Evolutionary conservation across 345 rosid species (phyloP).

Genomic region (Camelina hispida): DNA sequence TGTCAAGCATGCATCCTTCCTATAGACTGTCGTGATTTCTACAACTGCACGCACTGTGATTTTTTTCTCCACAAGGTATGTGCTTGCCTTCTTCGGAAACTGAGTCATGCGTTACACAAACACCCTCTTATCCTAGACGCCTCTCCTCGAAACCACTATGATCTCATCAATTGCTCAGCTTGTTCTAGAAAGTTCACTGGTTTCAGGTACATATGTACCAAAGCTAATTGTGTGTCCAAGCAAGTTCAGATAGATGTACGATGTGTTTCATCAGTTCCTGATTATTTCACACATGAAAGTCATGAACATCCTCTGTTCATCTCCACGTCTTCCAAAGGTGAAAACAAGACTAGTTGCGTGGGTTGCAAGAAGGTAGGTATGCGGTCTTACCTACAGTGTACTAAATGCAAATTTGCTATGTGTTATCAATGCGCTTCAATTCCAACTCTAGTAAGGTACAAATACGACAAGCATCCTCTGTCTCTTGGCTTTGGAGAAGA

Average conservation of each 20-base stretch:
- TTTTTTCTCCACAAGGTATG: conserved; percentile 13
- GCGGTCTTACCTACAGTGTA: background rate
- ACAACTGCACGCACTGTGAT: background rate
- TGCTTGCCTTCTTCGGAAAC: conserved; percentile 2
- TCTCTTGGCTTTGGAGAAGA: background rate
- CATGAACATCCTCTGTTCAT: conserved; percentile 5
- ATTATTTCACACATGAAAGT: background rate
- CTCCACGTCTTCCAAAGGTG: background rate
- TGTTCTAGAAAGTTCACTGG: background rate
- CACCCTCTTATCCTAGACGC: background rate
- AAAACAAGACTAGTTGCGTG: background rate
- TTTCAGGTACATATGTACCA: background rate
- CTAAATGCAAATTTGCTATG: conserved; percentile 5
- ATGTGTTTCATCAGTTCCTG: background rate
- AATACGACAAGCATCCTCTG: conserved; percentile 11
- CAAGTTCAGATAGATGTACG: conserved; percentile 13
- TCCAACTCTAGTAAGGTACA: background rate
- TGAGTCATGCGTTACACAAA: conserved; percentile 10
- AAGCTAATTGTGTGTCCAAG: background rate
- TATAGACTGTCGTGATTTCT: background rate
- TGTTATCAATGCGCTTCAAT: conserved; percentile 2
- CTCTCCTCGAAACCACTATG: background rate
- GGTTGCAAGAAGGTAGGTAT: background rate
- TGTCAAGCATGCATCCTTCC: conserved; percentile 5
- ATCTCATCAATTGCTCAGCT: background rate